Conservation (phyloP, 768 basidiomycete genomes). For the Rhizopogon sp. region DNA sequence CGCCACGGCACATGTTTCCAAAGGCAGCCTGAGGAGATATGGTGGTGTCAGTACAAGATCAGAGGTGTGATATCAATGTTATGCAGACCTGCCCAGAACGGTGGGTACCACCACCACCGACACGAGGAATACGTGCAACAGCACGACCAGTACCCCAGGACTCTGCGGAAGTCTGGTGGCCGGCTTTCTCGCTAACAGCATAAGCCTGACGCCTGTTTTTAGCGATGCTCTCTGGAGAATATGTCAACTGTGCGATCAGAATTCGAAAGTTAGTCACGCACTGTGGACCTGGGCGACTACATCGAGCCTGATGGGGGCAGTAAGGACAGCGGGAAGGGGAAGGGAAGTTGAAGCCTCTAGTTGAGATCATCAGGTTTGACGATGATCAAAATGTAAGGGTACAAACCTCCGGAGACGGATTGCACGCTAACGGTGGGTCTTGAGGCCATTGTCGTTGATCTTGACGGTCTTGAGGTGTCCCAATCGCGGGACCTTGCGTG, state of each 20-base stretch:
- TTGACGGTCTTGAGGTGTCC: conserved; percentile 35
- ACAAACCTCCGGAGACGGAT: conserved; percentile 67
- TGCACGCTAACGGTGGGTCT: conserved; percentile 88
- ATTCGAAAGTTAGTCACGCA: conserved; percentile 44
- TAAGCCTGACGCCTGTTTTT: conserved; percentile 99
- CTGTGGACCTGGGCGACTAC: conserved; percentile 99
- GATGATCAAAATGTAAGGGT: background rate
- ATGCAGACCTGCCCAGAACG: conserved; percentile 83
- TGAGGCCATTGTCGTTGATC: conserved; percentile 70
- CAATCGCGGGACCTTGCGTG: background rate
- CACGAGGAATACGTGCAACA: conserved; percentile 99
- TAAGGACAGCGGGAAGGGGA: conserved; percentile 92
- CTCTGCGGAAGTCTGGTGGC: conserved; percentile 98
- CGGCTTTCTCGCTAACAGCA: conserved; percentile 95
- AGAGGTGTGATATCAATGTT: background rate
- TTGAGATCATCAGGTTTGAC: conserved; percentile 4
- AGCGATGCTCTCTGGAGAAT: conserved; percentile 79
- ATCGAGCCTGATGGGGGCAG: conserved; percentile 97
- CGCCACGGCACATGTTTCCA: conserved; percentile 99
- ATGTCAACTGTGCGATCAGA: conserved; percentile 9
- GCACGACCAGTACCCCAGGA: conserved; percentile 99
- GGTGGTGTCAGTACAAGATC: background rate
- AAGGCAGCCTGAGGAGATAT: conserved; percentile 74
- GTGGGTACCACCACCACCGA: conserved; percentile 97
- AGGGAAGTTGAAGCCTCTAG: conserved; percentile 83